These are phyloP conservation scores for Ochetophila trinervis DNA, from an alignment of 306 rosid species.

Conservation along the genomic window DNA sequence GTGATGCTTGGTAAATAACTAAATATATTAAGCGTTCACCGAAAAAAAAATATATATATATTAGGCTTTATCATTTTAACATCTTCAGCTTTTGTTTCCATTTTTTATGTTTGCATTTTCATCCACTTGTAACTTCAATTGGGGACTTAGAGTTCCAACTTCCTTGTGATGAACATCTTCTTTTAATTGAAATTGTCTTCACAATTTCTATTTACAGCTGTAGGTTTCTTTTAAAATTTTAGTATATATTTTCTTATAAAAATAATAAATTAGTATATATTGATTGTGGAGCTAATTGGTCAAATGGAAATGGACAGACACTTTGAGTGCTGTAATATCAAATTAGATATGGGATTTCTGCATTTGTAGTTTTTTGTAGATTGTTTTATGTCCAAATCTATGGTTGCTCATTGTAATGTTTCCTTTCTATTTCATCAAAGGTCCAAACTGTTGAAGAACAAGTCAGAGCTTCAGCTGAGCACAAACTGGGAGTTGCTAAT, in stretches of 20 bases:
- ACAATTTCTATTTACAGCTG: not conserved
- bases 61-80: not conserved
- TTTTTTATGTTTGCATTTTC: not conserved
- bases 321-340: not conserved
- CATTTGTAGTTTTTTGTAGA: not conserved
- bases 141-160: not conserved
- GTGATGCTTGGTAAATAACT: not conserved
- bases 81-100: not conserved
- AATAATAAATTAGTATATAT: not conserved
- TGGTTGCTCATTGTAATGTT: conserved; percentile 21
- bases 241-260: no score
- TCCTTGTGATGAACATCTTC: not conserved
- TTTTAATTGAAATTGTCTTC: not conserved
- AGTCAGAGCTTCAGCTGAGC: conserved; percentile 99
- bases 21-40: no score
- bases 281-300: not conserved
- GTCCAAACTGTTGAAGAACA: conserved; percentile 99
- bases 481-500: conserved; percentile 97
- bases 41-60: no score
- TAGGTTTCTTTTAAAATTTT: no score
- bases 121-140: not conserved
- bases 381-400: not conserved
- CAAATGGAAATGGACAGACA: not conserved
- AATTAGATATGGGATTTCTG: no score
- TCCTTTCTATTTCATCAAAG: conserved; percentile 36